These are phyloP conservation scores for Clonostachys solani DNA, from an alignment of 2,329 filamentous ascomycete species.

Conservation along the genomic window DNA sequence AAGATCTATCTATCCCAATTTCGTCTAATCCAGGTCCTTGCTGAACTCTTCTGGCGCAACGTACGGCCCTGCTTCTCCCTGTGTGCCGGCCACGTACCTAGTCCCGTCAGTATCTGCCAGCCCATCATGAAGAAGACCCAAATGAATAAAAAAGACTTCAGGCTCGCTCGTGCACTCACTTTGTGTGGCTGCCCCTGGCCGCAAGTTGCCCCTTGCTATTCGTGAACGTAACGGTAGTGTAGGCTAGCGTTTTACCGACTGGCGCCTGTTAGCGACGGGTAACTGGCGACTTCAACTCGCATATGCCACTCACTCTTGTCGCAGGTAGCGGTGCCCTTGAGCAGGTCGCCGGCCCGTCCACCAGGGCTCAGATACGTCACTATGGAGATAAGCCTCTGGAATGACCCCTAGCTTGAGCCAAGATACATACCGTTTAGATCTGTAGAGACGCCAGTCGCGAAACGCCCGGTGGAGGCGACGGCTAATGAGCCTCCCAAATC, in stretches of 20 bases:
- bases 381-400: slow-evolving; percentile 15
- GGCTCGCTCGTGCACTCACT: slow-evolving; percentile 29
- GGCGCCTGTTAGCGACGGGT: background rate
- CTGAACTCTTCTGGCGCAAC: slow-evolving; percentile 12
- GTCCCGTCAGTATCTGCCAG: too few species aligned
- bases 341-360: slow-evolving; percentile 50
- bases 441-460: slow-evolving; percentile 60
- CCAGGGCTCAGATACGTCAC: slow-evolving; percentile 61
- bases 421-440: slow-evolving; percentile 51
- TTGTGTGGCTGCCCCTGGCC: slow-evolving; percentile 62
- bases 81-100: slow-evolving; percentile 37
- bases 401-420: background rate
- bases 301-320: slow-evolving; percentile 48
- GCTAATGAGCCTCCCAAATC: slow-evolving; percentile 62
- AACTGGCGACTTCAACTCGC: background rate
- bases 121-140: background rate
- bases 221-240: slow-evolving; percentile 54
- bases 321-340: slow-evolving; percentile 52
- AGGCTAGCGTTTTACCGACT: slow-evolving; percentile 64
- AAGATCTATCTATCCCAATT: too few species aligned
- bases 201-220: slow-evolving; percentile 56
- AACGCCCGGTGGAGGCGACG: slow-evolving; percentile 60
- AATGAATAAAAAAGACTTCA: background rate
- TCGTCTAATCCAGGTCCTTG: too few species aligned
- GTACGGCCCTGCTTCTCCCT: slow-evolving; percentile 26